Base-by-base conservation (phyloP, 768 basidiomycete genomes). In the Symmetrospora coprosmae region DNA sequence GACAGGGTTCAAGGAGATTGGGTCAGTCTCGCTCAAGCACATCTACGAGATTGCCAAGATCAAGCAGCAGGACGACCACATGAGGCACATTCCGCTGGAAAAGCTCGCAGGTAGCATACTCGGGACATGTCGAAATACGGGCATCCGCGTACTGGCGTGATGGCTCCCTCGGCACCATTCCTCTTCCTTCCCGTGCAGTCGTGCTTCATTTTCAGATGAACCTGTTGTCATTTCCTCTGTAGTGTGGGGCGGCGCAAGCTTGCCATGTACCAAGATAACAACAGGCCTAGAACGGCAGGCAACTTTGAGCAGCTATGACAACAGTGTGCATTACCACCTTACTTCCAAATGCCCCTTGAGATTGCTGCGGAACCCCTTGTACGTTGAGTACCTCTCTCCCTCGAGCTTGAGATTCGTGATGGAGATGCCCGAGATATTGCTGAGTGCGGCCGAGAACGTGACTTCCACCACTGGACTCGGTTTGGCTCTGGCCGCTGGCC, bases 1-100 rank as follows among this genome's bases (percentile, higher is more conserved):
- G 13, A 40, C 33, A 27, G 51, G 37, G 23, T 53, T 33, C 51
- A 53, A 86, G 69, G 76, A 78, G 62, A 77, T 81, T 63, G 87
- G 84, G 49, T 88, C 85, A 45, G 78, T 97, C 72, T 86, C 81
- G 70, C 79, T 97, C 69, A 99, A 99, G 78, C 91, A 96, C 77
- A 80, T 97, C 71, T 96, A 90, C 74, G 94, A 97, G 78, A 94
- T 99, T 71, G 88, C 92, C 35, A 92, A 87, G 79, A 86, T 99
- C 73, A 99, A 99, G 77, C 79, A 81, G 52, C 81, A 79, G 69
- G 94, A 99, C 75, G 84, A 84, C 65, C 84, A 88, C 72, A 76
- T 94, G 77, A 85, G 80, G 75, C 56, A 85, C 70, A 78, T 94
- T 65, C 80, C 82, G 64, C 77, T 92, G 64, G 86, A 94, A 76